Evolutionary conservation across 2,329 filamentous ascomycete species (phyloP).

Genomic region (Exophiala lecanii-corni): DNA sequence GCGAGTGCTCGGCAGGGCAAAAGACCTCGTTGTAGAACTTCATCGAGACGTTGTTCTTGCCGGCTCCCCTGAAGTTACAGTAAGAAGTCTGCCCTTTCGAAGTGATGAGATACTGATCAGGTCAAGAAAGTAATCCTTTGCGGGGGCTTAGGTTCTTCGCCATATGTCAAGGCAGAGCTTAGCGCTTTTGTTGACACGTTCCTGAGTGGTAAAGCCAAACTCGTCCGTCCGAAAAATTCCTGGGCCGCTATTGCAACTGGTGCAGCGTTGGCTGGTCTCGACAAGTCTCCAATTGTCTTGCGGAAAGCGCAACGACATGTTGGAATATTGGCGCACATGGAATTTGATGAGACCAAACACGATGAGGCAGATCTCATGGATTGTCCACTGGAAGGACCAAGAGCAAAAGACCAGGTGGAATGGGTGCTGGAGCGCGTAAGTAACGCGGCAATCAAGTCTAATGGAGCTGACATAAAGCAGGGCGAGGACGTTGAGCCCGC

Average conservation of each 20-base stretch:
- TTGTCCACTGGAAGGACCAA: constrained; percentile 4
- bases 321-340: constrained; percentile 11
- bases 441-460: neutral
- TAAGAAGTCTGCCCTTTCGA: neutral
- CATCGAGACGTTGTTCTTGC: neutral
- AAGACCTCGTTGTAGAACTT: constrained; percentile 2
- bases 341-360: constrained; percentile 14
- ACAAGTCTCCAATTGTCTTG: constrained; percentile 1
- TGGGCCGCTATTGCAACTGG: constrained; percentile 22
- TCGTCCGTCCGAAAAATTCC: constrained; percentile 1
- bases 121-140: constrained; percentile 6
- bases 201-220: neutral
- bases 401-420: constrained; percentile 1
- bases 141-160: constrained; percentile 9
- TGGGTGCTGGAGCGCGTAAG: constrained; percentile 5
- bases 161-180: constrained; percentile 14
- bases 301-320: constrained; percentile 13
- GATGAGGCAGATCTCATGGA: constrained; percentile 11
- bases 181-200: constrained; percentile 3
- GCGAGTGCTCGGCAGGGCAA: constrained; percentile 2
- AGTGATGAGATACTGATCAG: neutral
- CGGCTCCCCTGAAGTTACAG: neutral
- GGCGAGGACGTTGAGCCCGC: neutral
- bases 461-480: neutral
- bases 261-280: constrained; percentile 14